Evolutionary conservation across 768 basidiomycete genomes (phyloP), one percentile per base, ranked within the genome.

Genomic region (Ramaria sp.): DNA sequence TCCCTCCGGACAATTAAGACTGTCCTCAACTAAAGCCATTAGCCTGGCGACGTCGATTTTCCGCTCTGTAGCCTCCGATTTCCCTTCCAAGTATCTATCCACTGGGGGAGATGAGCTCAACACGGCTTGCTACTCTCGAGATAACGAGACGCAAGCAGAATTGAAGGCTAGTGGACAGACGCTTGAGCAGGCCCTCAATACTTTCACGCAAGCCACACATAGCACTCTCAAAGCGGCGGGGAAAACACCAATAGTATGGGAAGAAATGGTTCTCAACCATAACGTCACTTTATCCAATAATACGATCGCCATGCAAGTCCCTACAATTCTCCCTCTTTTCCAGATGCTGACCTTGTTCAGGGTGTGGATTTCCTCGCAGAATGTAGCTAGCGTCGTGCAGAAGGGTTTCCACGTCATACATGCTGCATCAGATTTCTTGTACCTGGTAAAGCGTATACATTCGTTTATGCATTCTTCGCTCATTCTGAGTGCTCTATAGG

Each of bases 71-170:
- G 24, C 58, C 0, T 38, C 19, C 4, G 13, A 60, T 10, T 41
- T 65, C 6, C 59, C 61, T 0, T 59, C 64, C 30, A 54, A 38
- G 13, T 69, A 71, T 51, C 59, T 74, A 38, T 64, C 64, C 20
- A 68, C 71, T 0, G 73, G 73, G 1, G 72, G 73, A 0, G 73
- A 73, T 53, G 70, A 72, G 54, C 47, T 70, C 59, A 72, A 71
- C 56, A 48, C 54, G n/a, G 52, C 52, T 11, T 66, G 66, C 54
- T 70, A 68, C 57, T 64, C 62, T 22, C 58, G 67, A 2, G 71
- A 73, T 52, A 57, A 61, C 0, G 51, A 37, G 19, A 65, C 67
- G 1, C 56, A 59, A 33, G 39, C 49, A 0, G 53, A 63, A 1
- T 60, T 72, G 30, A 34, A 52, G 4, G 27, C 24, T 10, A 62